These are phyloP conservation scores for Malus hybrid DNA, from an alignment of 331 rosid genomes.

Conservation along the genomic window DNA sequence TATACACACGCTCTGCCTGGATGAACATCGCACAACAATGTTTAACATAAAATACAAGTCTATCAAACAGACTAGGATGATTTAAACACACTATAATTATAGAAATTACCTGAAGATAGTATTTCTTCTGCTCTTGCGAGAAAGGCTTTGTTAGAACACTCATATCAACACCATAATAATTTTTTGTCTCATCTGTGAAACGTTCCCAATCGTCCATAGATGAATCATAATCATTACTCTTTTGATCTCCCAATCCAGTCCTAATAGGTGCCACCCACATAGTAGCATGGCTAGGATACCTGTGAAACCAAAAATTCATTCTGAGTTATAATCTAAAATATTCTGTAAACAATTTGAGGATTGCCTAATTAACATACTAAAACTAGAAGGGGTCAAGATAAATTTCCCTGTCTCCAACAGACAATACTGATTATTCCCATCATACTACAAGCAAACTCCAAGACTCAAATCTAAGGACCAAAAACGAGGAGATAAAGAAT, in stretches of 20 bases:
- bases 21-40: background rate
- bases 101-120: conserved; percentile 75
- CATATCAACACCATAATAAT: conserved; percentile 89
- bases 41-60: background rate
- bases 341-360: background rate
- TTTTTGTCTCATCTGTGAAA: conserved; percentile 62
- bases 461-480: background rate
- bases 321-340: conserved; percentile 12
- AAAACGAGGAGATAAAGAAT: background rate
- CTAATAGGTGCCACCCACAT: conserved; percentile 97
- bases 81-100: background rate
- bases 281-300: conserved; percentile 99
- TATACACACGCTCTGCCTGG: too few species aligned
- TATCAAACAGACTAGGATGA: background rate
- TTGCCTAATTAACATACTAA: background rate
- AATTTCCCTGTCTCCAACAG: background rate
- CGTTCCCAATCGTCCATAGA: conserved; percentile 77
- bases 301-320: conserved; percentile 25
- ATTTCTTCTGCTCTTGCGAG: conserved; percentile 87
- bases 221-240: conserved; percentile 51
- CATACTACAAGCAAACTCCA: background rate
- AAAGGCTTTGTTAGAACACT: conserved; percentile 65
- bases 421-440: background rate
- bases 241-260: conserved; percentile 69
- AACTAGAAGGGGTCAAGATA: background rate